Percentiles rank a stretch among this genome's conserved stretches.
Evolutionary conservation across 164 flowering plant genomes (phyloP).

Genomic region (Sextonia rubra): DNA sequence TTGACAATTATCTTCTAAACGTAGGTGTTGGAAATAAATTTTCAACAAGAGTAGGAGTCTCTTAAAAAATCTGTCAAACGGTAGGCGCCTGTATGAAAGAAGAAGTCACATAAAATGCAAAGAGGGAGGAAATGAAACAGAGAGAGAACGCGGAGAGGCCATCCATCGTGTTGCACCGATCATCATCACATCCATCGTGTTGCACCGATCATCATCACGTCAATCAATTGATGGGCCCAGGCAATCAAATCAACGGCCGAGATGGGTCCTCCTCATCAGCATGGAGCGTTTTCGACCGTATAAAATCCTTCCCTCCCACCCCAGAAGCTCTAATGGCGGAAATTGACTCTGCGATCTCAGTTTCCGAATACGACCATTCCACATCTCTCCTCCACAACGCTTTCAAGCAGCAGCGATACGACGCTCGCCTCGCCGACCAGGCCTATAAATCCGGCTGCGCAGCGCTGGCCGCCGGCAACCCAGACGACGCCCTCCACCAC

Average conservation of each 20-base stretch:
- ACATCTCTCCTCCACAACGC: conserved; percentile 31
- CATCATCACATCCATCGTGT: no score
- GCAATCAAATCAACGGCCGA: background rate
- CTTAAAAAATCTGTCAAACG: no score
- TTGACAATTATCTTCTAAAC: no score
- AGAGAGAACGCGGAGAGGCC: no score
- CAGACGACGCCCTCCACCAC: conserved; percentile 56
- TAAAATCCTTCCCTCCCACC: conserved; percentile 37
- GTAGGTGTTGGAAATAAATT: no score
- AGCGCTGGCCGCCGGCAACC: conserved; percentile 63
- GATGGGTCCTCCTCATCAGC: background rate
- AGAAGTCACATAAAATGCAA: no score
- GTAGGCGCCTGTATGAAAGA: no score
- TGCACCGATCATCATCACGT: no score
- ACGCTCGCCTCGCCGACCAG: conserved; percentile 58
- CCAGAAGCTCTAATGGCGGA: conserved; percentile 79
- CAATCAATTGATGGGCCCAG: no score
- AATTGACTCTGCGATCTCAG: conserved; percentile 56
- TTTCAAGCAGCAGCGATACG: conserved; percentile 20
- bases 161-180: no score
- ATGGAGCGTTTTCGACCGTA: conserved; percentile 61
- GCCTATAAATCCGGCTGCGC: conserved; percentile 74
- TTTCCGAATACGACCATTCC: conserved; percentile 57
- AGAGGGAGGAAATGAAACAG: no score
- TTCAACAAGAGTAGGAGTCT: no score